A percentile compares a stretch with the other conserved stretches of the same genome.
These are phyloP conservation scores for Geosmithia flava DNA, from an alignment of 2,329 filamentous ascomycete species.

Conservation along the genomic window DNA sequence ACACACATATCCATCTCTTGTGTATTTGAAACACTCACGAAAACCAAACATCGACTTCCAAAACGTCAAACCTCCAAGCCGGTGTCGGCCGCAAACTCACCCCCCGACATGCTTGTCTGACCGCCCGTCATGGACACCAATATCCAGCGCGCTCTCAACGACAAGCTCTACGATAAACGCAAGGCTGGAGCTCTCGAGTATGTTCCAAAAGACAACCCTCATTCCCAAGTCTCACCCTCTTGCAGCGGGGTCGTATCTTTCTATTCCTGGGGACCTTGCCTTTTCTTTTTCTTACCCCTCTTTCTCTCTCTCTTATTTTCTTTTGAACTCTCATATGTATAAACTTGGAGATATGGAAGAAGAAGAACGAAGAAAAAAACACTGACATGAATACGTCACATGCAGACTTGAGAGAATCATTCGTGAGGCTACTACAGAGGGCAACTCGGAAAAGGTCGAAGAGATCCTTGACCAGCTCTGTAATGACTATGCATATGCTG, in stretches of 20 bases:
- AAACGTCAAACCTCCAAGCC: not conserved
- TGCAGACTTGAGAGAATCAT: constrained; percentile 78
- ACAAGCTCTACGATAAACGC: constrained; percentile 97
- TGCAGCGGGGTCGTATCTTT: no score
- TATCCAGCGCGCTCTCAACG: constrained; percentile 84
- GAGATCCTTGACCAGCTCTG: constrained; percentile 92
- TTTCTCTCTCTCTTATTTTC: not conserved
- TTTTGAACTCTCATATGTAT: not conserved
- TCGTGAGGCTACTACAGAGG: constrained; percentile 64
- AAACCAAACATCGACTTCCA: not conserved
- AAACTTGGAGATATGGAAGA: not conserved
- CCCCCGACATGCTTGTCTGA: constrained; percentile 5
- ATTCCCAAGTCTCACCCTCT: no score
- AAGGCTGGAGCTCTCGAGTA: constrained; percentile 96
- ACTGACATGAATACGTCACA: not conserved
- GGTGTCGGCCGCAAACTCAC: not conserved
- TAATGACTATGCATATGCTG: constrained; percentile 94
- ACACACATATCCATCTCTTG: no score
- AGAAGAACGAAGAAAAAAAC: no score
- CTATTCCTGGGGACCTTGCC: no score
- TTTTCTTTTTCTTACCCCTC: not conserved
- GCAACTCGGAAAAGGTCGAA: constrained; percentile 70
- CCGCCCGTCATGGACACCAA: constrained; percentile 61
- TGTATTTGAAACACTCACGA: not conserved
- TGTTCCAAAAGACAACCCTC: constrained; percentile 17